Base-by-base conservation (phyloP, 768 basidiomycete species). In the Auriculariales sp. region DNA sequence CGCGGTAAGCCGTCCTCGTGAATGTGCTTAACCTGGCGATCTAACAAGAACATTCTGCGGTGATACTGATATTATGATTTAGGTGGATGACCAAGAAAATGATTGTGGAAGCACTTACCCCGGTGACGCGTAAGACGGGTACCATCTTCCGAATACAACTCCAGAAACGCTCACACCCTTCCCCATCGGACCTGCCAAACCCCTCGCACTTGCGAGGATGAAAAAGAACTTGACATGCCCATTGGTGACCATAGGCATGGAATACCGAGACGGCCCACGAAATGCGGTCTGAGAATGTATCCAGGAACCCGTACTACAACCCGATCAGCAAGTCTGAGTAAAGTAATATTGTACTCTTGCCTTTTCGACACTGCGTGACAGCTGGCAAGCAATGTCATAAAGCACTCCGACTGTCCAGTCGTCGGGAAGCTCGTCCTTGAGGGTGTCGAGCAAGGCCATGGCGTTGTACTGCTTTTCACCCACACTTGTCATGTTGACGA, bases 241-340 rank as follows among this genome's bases (percentile, higher is more conserved):
- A 69, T 45, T 66, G 59, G 46, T 69, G 68, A 12, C 61, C 63
- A 47, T 66, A 68, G 0, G 63, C 65, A 52, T 72, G 69, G 62
- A 71, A 64, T 1, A 63, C 66, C 3, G 59, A 62, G 0, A 65
- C 66, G 0, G 59, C 61, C 32, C 66, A 67, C 0, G 32, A 12
- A 2, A 70, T 5, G 0, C 64, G 55, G 2, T 46, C 33, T 0
- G 39, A 31, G 25, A 66, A 49, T 25, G 51, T 46, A 0, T 27
- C 14, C 0, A 56, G 35, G 32, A 52, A 27, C 17, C 39, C 53
- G 22, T 35, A 54, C 52, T 56, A 44, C 10, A 7, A 17, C 19
- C 17, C 31, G 6, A 19, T 44, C 19, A 19, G 17, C 39, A 6
- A 35, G 22, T 15, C 5, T 24, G 5, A 15, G 5, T 11, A 22